Percentiles rank a stretch among this genome's conserved stretches.
Conservation (phyloP, 768 basidiomycete species). For the Panus rudis region DNA sequence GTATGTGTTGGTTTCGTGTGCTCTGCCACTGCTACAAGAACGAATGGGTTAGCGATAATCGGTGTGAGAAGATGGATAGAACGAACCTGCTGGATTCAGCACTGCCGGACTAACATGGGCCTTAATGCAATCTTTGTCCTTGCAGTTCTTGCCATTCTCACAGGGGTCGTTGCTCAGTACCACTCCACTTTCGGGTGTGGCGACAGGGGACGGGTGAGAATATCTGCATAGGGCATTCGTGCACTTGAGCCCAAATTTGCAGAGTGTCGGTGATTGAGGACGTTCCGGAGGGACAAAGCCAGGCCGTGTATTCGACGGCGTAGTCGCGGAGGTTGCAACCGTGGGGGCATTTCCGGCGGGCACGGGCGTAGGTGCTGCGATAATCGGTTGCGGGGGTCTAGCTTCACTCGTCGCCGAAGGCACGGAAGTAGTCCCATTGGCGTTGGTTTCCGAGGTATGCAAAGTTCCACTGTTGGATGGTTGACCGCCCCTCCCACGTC, state of each 20-base stretch:
- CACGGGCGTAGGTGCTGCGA: slow-evolving; percentile 13
- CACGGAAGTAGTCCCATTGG: slow-evolving; percentile 10
- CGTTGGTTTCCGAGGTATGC: slow-evolving; percentile 14
- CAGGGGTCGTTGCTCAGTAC: slow-evolving; percentile 93
- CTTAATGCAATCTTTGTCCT: slow-evolving; percentile 90
- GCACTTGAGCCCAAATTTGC: slow-evolving; percentile 91
- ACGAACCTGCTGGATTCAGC: slow-evolving; percentile 54
- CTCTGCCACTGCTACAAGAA: slow-evolving; percentile 1
- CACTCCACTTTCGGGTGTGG: slow-evolving; percentile 89
- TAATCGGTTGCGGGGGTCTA: slow-evolving; percentile 14
- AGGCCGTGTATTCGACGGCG: slow-evolving; percentile 25
- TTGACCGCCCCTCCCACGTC: slow-evolving; percentile 17
- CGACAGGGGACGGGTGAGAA: slow-evolving; percentile 95
- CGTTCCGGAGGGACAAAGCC: slow-evolving; percentile 64
- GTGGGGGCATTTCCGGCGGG: slow-evolving; percentile 15
- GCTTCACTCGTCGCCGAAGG: slow-evolving; percentile 4
- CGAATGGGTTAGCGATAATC: slow-evolving; percentile 2
- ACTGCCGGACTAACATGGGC: slow-evolving; percentile 87
- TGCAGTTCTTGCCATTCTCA: slow-evolving; percentile 81
- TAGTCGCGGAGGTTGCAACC: slow-evolving; percentile 8
- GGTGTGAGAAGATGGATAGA: no score
- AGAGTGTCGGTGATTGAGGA: slow-evolving; percentile 83
- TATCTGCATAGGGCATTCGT: slow-evolving; percentile 84
- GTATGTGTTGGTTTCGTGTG: slow-evolving; percentile 50
- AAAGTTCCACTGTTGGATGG: background rate